Evolutionary conservation across 306 rosid species (phyloP), one percentile per base, ranked within the genome.

Genomic region (Purshia tridentata): DNA sequence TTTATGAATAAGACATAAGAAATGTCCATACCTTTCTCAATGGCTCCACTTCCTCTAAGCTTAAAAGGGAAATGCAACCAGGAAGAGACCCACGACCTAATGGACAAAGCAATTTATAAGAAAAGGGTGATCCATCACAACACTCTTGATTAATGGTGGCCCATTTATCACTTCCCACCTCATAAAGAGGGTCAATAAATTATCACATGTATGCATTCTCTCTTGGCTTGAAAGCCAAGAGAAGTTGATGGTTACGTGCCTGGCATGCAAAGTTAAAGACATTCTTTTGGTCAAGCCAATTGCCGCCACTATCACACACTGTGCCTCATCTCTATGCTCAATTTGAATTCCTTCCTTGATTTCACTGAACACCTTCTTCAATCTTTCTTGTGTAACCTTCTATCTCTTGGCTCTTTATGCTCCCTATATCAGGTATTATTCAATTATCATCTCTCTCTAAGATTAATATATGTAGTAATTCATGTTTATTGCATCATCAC

Each of bases 221-320:
- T 18, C 96, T 88, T 91, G 84, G 82, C 88, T 91, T 89, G 9
- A 3, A 89, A 89, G 91, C 88, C 80, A 86, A 86, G 86, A 74
- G 82, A 82, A 80, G 76, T 11, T 59, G 75, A 85, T 81, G 87
- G 65, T 91, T 83, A 82, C 89, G 76, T 93, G 90, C 83, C 75
- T 64, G 9, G 47, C 70, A 86, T 88, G 89, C 87, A 80, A 93
- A 91, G 83, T 63, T 67, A 78, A 72, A 58, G 72, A 80, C 12
- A 77, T 87, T 80, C 74, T 58, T 68, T 41, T 67, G 39, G 51
- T 56, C 42, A 45, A 78, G 73, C 75, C 78, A 67, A 51, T 18
- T 42, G 53, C n/a, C 29, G 6, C 40, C 39, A 49, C 47, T 23
- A 22, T 8, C 35, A 29, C 35, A 29, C 35, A 29, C 35, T 29